Conservation (phyloP, 441 rosid genomes). For the Populus hybrid region DNA sequence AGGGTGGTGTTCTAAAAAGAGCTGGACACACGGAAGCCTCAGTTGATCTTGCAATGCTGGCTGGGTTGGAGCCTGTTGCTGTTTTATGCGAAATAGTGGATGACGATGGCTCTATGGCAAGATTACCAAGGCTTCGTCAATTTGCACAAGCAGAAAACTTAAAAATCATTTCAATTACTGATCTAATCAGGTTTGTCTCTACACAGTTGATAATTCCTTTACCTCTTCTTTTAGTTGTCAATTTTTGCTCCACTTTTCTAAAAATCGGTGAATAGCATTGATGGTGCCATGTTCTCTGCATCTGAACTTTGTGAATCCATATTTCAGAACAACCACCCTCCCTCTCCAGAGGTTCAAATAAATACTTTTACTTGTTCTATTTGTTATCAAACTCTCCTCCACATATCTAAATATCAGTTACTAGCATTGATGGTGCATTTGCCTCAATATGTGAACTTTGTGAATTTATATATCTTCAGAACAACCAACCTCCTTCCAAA, state of each 20-base stretch:
- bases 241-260: background rate
- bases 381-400: background rate
- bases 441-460: background rate
- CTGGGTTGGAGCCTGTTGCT: conserved; percentile 73
- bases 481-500: background rate
- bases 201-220: background rate
- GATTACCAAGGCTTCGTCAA: conserved; percentile 66
- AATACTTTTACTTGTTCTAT: background rate
- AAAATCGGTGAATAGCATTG: background rate
- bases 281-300: background rate
- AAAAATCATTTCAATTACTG: conserved; percentile 74
- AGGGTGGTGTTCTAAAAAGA: conserved; percentile 84
- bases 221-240: background rate
- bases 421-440: background rate
- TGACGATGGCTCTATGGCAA: conserved; percentile 78
- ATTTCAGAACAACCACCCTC: background rate
- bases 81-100: conserved; percentile 76
- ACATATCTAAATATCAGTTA: background rate
- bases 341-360: background rate
- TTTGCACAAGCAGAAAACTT: conserved; percentile 61
- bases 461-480: conserved; percentile 7
- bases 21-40: conserved; percentile 95
- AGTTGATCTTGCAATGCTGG: conserved; percentile 76
- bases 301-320: background rate
- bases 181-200: conserved; percentile 60